These are phyloP conservation scores for Persicaria tinctoria DNA, from an alignment of 148 eudicot species.

Conservation along the genomic window DNA sequence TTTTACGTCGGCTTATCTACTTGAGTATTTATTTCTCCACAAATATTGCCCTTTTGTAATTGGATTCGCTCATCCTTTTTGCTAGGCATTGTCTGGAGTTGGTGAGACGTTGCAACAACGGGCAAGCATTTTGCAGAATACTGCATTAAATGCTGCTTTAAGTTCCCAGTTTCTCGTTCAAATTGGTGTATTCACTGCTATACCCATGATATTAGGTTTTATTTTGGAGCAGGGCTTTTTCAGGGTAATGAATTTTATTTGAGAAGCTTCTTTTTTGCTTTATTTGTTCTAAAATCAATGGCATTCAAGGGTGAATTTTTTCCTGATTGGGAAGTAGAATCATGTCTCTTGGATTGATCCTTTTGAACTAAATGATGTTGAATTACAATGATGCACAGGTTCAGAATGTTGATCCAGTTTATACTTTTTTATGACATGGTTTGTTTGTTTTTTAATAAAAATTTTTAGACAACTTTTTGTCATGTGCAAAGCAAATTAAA, in stretches of 20 bases:
- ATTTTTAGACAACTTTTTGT: neutral
- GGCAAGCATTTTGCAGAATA: conserved; percentile 51
- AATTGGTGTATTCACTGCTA: conserved; percentile 93
- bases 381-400: neutral
- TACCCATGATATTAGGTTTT: conserved; percentile 92
- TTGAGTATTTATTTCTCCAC: neutral
- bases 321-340: neutral
- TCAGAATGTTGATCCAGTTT: neutral
- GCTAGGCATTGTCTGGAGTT: conserved; percentile 92
- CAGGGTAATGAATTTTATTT: conserved; percentile 35
- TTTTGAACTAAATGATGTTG: neutral
- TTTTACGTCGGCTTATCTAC: neutral
- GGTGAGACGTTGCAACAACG: conserved; percentile 58
- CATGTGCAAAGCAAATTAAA: neutral
- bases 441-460: no score
- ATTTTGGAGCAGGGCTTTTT: conserved; percentile 88
- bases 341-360: neutral
- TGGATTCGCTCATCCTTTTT: neutral
- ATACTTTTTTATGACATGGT: neutral
- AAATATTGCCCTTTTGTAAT: neutral
- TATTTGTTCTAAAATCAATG: neutral
- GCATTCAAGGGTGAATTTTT: neutral
- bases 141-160: conserved; percentile 74
- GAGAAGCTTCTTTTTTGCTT: neutral
- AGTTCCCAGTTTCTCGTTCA: conserved; percentile 98